These are phyloP conservation scores for Brassica juncea DNA, from an alignment of 345 rosid species.

Conservation along the genomic window DNA sequence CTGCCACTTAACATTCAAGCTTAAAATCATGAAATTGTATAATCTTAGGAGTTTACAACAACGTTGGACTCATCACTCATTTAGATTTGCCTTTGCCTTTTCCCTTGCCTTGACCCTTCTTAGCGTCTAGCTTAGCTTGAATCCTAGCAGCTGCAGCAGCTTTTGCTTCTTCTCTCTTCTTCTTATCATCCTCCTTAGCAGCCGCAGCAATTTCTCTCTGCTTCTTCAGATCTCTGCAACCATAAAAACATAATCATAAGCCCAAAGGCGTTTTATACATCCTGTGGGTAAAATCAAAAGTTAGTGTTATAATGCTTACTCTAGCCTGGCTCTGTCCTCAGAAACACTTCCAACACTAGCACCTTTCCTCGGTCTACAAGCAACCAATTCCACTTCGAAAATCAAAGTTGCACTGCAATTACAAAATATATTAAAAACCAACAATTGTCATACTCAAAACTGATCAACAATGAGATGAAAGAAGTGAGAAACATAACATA, in stretches of 20 bases:
- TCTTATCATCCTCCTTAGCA: constrained; percentile 78
- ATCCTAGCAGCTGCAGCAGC: constrained; percentile 91
- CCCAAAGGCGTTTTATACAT: background rate
- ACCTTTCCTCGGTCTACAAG: constrained; percentile 81
- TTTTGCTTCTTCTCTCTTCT: constrained; percentile 88
- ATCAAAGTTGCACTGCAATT: constrained; percentile 76
- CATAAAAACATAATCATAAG: background rate
- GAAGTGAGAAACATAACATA: constrained; percentile 37
- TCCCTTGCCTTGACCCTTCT: constrained; percentile 82
- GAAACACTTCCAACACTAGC: constrained; percentile 68
- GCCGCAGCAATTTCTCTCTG: constrained; percentile 84
- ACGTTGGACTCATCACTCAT: constrained; percentile 3
- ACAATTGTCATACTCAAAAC: background rate
- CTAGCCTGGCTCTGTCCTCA: constrained; percentile 88
- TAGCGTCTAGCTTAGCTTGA: constrained; percentile 84
- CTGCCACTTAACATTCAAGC: background rate
- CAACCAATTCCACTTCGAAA: constrained; percentile 80
- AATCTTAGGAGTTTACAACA: constrained; percentile 10
- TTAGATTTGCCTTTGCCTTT: constrained; percentile 76
- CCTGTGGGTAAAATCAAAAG: no score
- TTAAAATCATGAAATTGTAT: background rate
- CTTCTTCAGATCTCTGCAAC: constrained; percentile 80
- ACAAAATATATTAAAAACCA: background rate
- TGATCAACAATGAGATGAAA: background rate
- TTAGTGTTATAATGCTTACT: constrained; percentile 48